A percentile compares a stretch with the other conserved stretches of the same genome.
phyloP scores from a whole-genome alignment of 2,329 filamentous ascomycete species.

The Penicillium sp. region DNA sequence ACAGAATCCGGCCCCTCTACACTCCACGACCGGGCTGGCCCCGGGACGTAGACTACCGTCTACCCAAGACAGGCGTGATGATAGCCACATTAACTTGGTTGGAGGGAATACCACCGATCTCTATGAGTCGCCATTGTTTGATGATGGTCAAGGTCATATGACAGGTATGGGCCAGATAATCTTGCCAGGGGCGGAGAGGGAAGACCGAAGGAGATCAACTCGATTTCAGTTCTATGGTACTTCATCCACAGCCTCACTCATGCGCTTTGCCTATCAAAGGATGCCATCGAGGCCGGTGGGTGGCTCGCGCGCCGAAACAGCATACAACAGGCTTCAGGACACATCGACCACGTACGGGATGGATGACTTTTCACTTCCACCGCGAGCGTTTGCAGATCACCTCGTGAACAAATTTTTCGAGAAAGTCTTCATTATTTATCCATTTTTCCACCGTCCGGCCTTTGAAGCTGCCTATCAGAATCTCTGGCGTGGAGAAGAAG shows the following conservation, averaged over 20 bases:
- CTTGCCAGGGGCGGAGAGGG: conserved; percentile 1
- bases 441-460: conserved; percentile 2
- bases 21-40: no score
- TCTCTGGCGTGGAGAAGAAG: conserved; percentile 4
- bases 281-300: conserved; percentile 1
- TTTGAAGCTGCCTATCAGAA: conserved; percentile 6
- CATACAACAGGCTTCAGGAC: no score
- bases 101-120: neutral
- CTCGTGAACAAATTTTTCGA: conserved; percentile 1
- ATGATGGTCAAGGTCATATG: conserved; percentile 7
- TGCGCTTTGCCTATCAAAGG: conserved; percentile 7
- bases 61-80: no score
- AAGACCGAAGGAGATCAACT: neutral
- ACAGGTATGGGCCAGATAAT: conserved; percentile 8
- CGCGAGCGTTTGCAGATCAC: no score
- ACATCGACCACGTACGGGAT: no score
- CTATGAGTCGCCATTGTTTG: conserved; percentile 8
- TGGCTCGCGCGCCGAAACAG: conserved; percentile 3
- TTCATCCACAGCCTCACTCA: conserved; percentile 7
- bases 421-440: conserved; percentile 3
- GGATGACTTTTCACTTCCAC: no score
- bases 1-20: no score
- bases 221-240: conserved; percentile 10
- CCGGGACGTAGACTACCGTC: no score
- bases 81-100: no score